Evolutionary conservation across 106 monocot species (phyloP).

Genomic region (Cymbidium sinense): DNA sequence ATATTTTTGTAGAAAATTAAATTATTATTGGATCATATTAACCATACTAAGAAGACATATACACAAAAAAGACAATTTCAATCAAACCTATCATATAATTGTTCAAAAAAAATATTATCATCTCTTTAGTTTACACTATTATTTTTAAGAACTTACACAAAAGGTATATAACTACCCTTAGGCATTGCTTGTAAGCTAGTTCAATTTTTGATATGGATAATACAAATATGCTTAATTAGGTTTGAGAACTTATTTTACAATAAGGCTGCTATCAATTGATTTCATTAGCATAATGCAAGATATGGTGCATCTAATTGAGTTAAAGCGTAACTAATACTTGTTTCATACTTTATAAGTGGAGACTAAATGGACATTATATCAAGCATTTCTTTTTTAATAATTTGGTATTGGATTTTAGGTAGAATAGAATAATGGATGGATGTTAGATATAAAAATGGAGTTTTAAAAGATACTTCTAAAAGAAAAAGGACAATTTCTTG

Average conservation of each 20-base stretch:
- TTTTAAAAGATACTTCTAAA: too few relatives aligned
- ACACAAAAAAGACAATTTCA: too few relatives aligned
- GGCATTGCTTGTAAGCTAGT: neutral
- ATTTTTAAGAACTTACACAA: neutral
- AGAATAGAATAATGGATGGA: neutral
- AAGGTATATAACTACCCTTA: neutral
- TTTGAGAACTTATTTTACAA: neutral
- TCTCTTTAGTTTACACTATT: neutral
- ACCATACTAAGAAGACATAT: too few relatives aligned
- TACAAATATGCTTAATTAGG: neutral
- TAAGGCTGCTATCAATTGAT: neutral
- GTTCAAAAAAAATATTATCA: too few relatives aligned
- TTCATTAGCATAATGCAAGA: neutral
- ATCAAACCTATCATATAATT: too few relatives aligned
- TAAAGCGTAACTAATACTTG: neutral
- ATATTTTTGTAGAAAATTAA: too few relatives aligned
- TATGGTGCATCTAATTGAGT: neutral
- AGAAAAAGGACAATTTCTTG: neutral
- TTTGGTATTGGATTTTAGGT: neutral
- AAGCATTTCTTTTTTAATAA: neutral
- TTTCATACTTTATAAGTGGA: neutral
- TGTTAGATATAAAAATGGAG: too few relatives aligned
- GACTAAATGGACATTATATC: neutral
- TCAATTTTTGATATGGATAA: neutral
- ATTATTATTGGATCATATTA: too few relatives aligned